Evolutionary conservation across 768 basidiomycete species (phyloP).

Genomic region (Arthromyces matolae): DNA sequence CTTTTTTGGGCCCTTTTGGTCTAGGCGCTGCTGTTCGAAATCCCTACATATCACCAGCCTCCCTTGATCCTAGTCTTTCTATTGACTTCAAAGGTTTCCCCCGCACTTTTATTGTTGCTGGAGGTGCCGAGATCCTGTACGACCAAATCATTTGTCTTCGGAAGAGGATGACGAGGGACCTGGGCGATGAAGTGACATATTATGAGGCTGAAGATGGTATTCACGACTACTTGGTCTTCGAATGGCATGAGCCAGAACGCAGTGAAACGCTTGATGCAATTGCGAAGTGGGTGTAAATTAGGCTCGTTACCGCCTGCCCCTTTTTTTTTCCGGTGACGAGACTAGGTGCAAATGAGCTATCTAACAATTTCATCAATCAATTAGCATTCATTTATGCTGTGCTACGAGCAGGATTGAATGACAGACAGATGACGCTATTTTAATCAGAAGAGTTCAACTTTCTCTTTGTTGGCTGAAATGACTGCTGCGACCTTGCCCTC

Average conservation of each 20-base stretch:
- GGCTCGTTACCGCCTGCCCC: too few relatives aligned
- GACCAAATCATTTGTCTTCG: slow-evolving; percentile 47
- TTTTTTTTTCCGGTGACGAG: too few relatives aligned
- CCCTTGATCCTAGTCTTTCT: slow-evolving; percentile 30
- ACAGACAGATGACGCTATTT: not conserved
- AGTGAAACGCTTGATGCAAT: slow-evolving; percentile 44
- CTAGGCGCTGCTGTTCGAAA: slow-evolving; percentile 41
- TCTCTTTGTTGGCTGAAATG: slow-evolving; percentile 43
- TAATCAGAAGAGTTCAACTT: slow-evolving; percentile 18
- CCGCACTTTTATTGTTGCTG: slow-evolving; percentile 54
- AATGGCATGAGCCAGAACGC: slow-evolving; percentile 52
- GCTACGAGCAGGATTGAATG: too few relatives aligned
- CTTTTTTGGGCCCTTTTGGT: slow-evolving; percentile 48
- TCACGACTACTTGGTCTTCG: slow-evolving; percentile 52
- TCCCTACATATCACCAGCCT: slow-evolving; percentile 59
- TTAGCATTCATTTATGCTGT: too few relatives aligned
- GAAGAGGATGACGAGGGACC: slow-evolving; percentile 46
- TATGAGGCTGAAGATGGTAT: slow-evolving; percentile 48
- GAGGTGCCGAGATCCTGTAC: slow-evolving; percentile 55
- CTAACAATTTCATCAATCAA: too few relatives aligned
- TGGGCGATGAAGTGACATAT: slow-evolving; percentile 46
- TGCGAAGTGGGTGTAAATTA: slow-evolving; percentile 40
- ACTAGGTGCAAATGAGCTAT: too few relatives aligned
- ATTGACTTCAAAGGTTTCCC: slow-evolving; percentile 56
- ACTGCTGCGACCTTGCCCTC: slow-evolving; percentile 48